Base-by-base conservation (phyloP, 805 yeast species). In the Isabelozyma rhagii region DNA sequence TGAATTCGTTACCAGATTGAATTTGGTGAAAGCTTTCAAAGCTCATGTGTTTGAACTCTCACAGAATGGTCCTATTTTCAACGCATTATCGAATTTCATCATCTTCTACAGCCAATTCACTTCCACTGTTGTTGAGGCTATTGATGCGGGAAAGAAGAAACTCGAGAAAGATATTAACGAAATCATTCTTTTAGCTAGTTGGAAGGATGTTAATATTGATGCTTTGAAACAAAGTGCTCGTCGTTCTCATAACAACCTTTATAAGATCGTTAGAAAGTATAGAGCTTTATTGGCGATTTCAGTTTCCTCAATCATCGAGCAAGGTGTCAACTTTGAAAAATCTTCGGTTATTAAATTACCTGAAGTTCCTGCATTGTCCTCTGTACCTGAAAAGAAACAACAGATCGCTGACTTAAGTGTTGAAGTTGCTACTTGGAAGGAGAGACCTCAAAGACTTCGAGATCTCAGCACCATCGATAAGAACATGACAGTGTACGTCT, bases 171-270 rank as follows among this genome's bases (percentile, higher is more conserved):
- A 90, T 45, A 80, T 94, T 9, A 77, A 83, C 36, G 99, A 94
- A 50, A 85, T 91, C 3, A 90, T 94, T 41, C 69, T 89, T 43
- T 74, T 94, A 13, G 97, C 99, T 1, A 89, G 97, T 60, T 96
- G 98, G 98, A 91, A 92, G 58, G 99, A 94, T 69, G 92, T 91
- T 10, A 96, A 94, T 60, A 82, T 91, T 42, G 96, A 88, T 61
- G 97, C 99, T 0, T 76, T 94, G 59, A 91, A 89, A 57, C 97
- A 92, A 67, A 89, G 97, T 67, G 94, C 99, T 5, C 83, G 90
- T 55, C 81, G 87, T 44, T 91, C 97, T 0, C 99, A 96, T 62
- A 82, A 83, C 55, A 82, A 78, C 57, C 81, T 94, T 47, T 93
- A 85, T 80, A 94, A 91, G 67, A 64, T 88, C 46, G 87, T 93